Evolutionary conservation across 306 rosid species (phyloP), one percentile per base, ranked within the genome.

Genomic region (Pterocarpus santalinus): DNA sequence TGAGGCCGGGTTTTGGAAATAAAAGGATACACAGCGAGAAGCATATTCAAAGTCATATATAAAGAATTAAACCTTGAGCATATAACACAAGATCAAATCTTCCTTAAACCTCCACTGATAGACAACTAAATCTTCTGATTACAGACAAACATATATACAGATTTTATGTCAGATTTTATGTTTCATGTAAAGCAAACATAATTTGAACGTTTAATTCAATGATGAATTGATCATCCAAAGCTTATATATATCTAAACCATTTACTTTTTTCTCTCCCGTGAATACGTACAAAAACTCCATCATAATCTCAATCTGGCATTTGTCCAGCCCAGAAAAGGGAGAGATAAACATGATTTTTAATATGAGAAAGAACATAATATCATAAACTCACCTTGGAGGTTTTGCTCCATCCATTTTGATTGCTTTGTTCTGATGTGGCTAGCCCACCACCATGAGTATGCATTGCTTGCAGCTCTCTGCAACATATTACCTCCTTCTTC

Each of bases 371-470:
- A 72, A 79, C 68, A 68, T 41, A 44, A 57, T 6, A 63, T 6
- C 0, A 61, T 74, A 2, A 41, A 52, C 69, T 52, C 10, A 96
- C 99, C 99, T 87, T 74, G 91, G 82, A 96, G 99, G 90, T 89
- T 91, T 63, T 92, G 97, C 49, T 96, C 99, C 82, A 94, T 89
- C 98, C 99, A 94, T 96, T 96, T 96, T 74, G 99, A 93, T 86
- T 96, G 99, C 86, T 96, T 96, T 64, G 99, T 96, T 80, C 99
- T 85, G 89, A 96, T 88, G 83, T 96, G 99, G 86, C 99, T 94
- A 13, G 92, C 98, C 98, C 97, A 93, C 99, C 99, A 96, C 99
- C 99, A 96, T 82, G 99, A 96, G 89, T 96, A 96, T 22, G 99
- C 98, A 87, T 92, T 93, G 91, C 97, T 96, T 71, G 99, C 99